These are phyloP conservation scores for Prunella vulgaris DNA, from an alignment of 257 asterid species.

Conservation along the genomic window DNA sequence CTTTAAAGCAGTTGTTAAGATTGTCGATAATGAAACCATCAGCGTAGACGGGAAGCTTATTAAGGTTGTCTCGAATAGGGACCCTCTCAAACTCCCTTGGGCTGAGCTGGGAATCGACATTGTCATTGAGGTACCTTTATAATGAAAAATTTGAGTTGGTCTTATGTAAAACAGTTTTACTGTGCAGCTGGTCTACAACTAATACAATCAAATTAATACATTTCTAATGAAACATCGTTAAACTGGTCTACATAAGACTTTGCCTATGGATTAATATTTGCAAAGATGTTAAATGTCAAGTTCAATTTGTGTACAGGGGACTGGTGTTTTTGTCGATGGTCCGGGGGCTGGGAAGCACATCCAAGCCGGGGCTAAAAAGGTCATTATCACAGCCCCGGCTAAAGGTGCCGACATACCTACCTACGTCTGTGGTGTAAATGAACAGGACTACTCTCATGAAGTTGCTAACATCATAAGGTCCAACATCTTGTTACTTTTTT, in stretches of 20 bases:
- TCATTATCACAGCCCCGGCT: slow-evolving; percentile 92
- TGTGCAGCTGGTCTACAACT: not conserved
- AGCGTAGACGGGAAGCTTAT: slow-evolving; percentile 82
- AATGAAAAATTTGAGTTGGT: not conserved
- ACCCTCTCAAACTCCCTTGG: slow-evolving; percentile 95
- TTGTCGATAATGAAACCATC: slow-evolving; percentile 73
- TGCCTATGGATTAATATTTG: not conserved
- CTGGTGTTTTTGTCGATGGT: slow-evolving; percentile 91
- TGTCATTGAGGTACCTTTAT: slow-evolving; percentile 61
- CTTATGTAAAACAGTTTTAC: not conserved
- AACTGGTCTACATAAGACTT: not conserved
- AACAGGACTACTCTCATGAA: slow-evolving; percentile 69
- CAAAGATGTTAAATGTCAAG: not conserved
- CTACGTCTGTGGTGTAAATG: slow-evolving; percentile 87
- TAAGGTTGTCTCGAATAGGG: slow-evolving; percentile 79
- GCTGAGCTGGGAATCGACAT: slow-evolving; percentile 90
- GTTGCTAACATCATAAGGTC: slow-evolving; percentile 81
- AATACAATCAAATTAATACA: too few species aligned
- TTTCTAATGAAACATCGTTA: not conserved
- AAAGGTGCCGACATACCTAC: slow-evolving; percentile 96
- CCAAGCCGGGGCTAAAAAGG: slow-evolving; percentile 98
- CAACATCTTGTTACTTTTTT: not conserved
- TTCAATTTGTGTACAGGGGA: slow-evolving; percentile 46
- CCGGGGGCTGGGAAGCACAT: slow-evolving; percentile 98
- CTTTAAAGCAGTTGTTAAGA: slow-evolving; percentile 82